Conservation (phyloP, 805 yeast species). For the Yarrowia sp. region DNA sequence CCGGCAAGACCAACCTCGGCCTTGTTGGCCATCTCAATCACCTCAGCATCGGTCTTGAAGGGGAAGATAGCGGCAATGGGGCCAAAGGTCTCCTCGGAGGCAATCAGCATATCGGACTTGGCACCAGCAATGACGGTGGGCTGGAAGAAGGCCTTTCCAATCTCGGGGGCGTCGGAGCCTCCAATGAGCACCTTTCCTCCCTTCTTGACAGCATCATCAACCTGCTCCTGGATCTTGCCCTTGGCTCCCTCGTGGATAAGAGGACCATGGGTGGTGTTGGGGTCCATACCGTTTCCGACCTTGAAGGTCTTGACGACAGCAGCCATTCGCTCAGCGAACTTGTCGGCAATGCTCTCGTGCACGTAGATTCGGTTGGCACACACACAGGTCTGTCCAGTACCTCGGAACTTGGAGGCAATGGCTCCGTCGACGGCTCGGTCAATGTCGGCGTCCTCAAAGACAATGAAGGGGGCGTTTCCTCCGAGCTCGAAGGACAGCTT, state of each 20-base stretch:
- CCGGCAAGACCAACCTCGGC: slow-evolving; percentile 75
- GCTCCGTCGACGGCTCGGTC: slow-evolving; percentile 66
- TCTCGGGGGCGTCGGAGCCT: slow-evolving; percentile 50
- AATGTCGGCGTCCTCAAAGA: slow-evolving; percentile 68
- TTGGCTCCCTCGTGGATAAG: slow-evolving; percentile 62
- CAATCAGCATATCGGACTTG: slow-evolving; percentile 53
- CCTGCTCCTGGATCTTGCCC: slow-evolving; percentile 57
- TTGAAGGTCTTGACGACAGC: slow-evolving; percentile 45
- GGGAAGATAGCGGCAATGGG: slow-evolving; percentile 71
- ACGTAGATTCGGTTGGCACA: slow-evolving; percentile 72
- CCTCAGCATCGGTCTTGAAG: slow-evolving; percentile 64
- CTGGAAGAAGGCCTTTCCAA: slow-evolving; percentile 64
- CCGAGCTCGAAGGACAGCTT: slow-evolving; percentile 73
- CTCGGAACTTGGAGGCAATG: slow-evolving; percentile 64
- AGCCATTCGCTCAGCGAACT: slow-evolving; percentile 51
- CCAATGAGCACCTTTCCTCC: slow-evolving; percentile 66
- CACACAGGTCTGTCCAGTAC: slow-evolving; percentile 78
- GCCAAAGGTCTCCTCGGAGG: slow-evolving; percentile 75
- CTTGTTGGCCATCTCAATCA: slow-evolving; percentile 56
- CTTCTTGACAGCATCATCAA: slow-evolving; percentile 59
- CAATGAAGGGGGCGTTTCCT: slow-evolving; percentile 76
- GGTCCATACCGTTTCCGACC: slow-evolving; percentile 61
- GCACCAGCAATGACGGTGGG: slow-evolving; percentile 66
- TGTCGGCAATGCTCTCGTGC: slow-evolving; percentile 62
- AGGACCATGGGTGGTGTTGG: slow-evolving; percentile 70